These are phyloP conservation scores for Plasmodium gaboni DNA, from an alignment of 169 alveolate species.

Conservation along the genomic window DNA sequence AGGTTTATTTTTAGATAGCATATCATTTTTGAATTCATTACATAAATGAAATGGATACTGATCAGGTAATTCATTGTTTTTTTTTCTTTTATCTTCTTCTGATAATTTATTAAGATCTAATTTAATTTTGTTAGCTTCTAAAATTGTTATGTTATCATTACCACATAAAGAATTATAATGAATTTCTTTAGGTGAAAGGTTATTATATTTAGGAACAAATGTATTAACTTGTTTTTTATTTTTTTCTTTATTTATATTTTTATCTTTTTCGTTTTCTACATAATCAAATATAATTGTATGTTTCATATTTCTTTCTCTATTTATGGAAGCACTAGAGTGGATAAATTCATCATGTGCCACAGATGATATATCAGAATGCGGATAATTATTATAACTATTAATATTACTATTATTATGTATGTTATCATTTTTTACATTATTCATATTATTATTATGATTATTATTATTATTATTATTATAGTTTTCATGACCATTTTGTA, in stretches of 20 bases:
- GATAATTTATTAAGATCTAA: conserved; percentile 41
- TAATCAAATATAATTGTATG: conserved; percentile 65
- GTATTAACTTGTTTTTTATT: conserved; percentile 2
- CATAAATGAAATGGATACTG: conserved; percentile 75
- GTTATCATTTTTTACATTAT: no score
- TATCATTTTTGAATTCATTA: conserved; percentile 23
- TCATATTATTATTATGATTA: no score
- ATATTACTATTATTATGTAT: no score
- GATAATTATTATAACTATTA: not conserved
- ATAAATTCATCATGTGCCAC: not conserved
- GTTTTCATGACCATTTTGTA: no score
- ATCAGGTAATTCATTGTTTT: conserved; percentile 39
- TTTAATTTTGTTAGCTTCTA: conserved; percentile 70
- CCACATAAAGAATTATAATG: conserved; percentile 62
- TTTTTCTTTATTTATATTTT: conserved; percentile 17
- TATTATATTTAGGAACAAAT: conserved; percentile 68
- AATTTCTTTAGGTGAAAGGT: conserved; percentile 45
- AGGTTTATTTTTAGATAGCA: conserved; percentile 6
- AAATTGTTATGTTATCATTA: conserved; percentile 71
- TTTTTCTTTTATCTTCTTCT: conserved; percentile 5
- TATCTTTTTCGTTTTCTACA: conserved; percentile 3
- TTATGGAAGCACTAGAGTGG: not conserved
- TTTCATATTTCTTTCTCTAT: conserved; percentile 44
- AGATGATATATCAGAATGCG: not conserved
- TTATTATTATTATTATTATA: no score